These are phyloP conservation scores for Paraphoma chrysanthemicola DNA, from an alignment of 2,329 filamentous ascomycete species.

Conservation along the genomic window DNA sequence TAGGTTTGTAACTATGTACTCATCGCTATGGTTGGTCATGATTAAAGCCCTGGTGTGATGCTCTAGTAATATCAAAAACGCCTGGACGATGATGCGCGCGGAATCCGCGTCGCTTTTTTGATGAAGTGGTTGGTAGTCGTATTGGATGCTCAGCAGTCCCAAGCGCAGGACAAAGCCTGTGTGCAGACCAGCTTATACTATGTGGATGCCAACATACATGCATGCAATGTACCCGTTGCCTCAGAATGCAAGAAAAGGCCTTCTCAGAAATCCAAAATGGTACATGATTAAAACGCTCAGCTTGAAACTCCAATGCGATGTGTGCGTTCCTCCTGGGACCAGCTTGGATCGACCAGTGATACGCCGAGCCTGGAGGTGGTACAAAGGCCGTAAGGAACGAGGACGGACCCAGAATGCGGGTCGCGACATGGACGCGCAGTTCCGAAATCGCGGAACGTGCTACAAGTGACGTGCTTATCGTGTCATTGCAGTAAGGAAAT, in stretches of 20 bases:
- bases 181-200: not conserved
- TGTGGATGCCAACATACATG: not conserved
- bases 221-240: slow-evolving; percentile 2
- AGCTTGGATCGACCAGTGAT: slow-evolving; percentile 15
- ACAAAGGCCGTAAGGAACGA: slow-evolving; percentile 27
- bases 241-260: slow-evolving; percentile 16
- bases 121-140: not conserved
- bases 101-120: not conserved
- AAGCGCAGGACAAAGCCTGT: not conserved
- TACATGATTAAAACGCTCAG: slow-evolving; percentile 33
- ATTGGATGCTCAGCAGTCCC: not conserved
- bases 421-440: slow-evolving; percentile 27
- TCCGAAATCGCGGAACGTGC: slow-evolving; percentile 20
- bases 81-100: not conserved
- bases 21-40: not conserved
- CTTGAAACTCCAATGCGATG: slow-evolving; percentile 26
- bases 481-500: slow-evolving; percentile 20
- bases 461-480: slow-evolving; percentile 15
- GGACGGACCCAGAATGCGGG: slow-evolving; percentile 24
- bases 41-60: not conserved
- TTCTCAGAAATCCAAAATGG: slow-evolving; percentile 19
- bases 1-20: not conserved
- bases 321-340: slow-evolving; percentile 17
- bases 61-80: not conserved
- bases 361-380: slow-evolving; percentile 27